phyloP scores from a whole-genome alignment of 208 protist genomes.

The Herpetomonas tarakana region DNA sequence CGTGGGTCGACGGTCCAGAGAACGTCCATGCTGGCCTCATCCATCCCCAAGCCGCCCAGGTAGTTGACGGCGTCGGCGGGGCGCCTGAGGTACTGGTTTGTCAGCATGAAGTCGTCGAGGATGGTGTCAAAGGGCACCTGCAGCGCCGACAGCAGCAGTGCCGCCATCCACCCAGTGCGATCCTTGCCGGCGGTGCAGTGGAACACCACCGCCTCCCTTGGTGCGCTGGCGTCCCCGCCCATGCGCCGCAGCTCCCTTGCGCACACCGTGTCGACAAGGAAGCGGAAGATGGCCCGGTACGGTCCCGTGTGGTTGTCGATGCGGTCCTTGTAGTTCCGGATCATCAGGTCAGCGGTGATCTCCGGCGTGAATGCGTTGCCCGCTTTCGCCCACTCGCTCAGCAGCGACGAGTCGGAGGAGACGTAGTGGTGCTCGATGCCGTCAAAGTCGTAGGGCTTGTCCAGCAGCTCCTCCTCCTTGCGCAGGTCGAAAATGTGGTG shows the following conservation, averaged over 20 bases:
- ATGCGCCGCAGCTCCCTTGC: constrained; percentile 1
- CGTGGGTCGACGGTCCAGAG: constrained; percentile 7
- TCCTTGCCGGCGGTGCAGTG: constrained; percentile 66
- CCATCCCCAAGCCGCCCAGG: constrained; percentile 3
- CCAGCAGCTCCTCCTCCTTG: constrained; percentile 15
- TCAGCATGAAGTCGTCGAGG: constrained; percentile 43
- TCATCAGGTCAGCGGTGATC: constrained; percentile 4
- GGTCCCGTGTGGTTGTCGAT: constrained; percentile 12
- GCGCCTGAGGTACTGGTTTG: constrained; percentile 17
- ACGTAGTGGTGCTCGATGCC: constrained; percentile 20
- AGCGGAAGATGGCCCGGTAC: constrained; percentile 21
- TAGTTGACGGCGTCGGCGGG: constrained; percentile 6
- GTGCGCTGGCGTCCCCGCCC: not conserved
- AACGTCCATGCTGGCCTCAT: constrained; percentile 11
- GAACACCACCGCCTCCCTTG: constrained; percentile 34
- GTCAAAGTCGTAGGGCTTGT: constrained; percentile 20
- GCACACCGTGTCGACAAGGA: constrained; percentile 4
- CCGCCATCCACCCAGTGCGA: constrained; percentile 33
- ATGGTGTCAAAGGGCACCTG: constrained; percentile 25
- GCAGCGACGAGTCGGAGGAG: constrained; percentile 6
- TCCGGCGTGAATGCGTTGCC: not conserved
- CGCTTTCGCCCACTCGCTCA: not conserved
- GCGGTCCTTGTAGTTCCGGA: constrained; percentile 21
- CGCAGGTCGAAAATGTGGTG: constrained; percentile 36
- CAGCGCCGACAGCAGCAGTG: constrained; percentile 30